phyloP scores from a whole-genome alignment of 2,329 filamentous ascomycete species.

The Monosporascus sp. region DNA sequence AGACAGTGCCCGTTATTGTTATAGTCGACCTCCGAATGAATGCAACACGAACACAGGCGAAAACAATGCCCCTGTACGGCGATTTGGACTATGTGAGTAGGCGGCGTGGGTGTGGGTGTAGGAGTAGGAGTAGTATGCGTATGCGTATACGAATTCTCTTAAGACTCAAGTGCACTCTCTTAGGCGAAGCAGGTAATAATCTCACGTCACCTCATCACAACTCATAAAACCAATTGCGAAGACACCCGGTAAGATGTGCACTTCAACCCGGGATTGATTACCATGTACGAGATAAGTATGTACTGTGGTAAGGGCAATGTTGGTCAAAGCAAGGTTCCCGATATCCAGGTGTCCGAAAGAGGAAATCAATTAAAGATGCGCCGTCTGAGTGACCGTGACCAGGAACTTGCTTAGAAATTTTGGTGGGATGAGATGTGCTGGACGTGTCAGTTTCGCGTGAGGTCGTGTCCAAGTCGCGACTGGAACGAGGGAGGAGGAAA shows the following conservation, averaged over 20 bases:
- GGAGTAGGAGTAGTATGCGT: neutral
- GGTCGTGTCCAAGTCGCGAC: conserved; percentile 17
- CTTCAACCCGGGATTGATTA: no score
- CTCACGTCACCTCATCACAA: no score
- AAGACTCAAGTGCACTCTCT: no score
- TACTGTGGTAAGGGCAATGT: neutral
- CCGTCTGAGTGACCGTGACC: neutral
- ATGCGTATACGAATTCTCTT: neutral
- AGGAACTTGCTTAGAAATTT: conserved; percentile 21
- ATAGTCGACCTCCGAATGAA: no score
- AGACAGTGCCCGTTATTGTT: no score
- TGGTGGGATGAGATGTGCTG: conserved; percentile 12
- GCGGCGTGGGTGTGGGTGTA: neutral
- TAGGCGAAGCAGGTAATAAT: no score
- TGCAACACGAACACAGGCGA: no score
- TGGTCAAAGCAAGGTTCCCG: neutral
- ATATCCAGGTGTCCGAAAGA: conserved; percentile 5
- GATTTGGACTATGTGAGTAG: no score
- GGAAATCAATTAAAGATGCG: conserved; percentile 28
- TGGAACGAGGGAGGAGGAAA: conserved; percentile 7
- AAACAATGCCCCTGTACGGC: no score
- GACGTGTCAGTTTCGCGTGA: conserved; percentile 33
- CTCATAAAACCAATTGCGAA: no score
- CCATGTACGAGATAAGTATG: neutral
- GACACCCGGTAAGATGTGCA: no score